Percentiles rank a stretch among this genome's conserved stretches.
phyloP scores from a whole-genome alignment of 2,329 filamentous ascomycete genomes.

The Cylindrodendrum hubeiense region DNA sequence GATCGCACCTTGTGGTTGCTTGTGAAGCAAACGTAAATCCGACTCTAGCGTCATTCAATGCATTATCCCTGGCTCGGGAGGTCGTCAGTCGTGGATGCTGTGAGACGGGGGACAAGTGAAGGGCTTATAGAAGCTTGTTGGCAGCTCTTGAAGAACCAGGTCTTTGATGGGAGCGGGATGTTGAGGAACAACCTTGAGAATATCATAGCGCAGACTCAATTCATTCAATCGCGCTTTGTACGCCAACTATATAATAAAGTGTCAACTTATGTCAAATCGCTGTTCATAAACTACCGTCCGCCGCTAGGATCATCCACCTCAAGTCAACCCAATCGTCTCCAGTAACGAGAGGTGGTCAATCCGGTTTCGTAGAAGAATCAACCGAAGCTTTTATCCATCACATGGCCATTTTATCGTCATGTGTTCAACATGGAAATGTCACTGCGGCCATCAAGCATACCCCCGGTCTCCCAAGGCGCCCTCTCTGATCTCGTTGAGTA shows the following conservation, averaged over 20 bases:
- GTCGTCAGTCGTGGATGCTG: background rate
- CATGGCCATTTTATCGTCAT: background rate
- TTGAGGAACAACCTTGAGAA: background rate
- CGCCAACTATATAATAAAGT: background rate
- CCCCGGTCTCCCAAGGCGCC: background rate
- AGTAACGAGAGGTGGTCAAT: background rate
- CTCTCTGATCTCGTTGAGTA: background rate
- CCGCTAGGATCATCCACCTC: background rate
- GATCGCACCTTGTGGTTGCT: background rate
- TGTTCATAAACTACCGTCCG: background rate
- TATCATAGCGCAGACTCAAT: background rate
- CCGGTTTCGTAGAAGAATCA: background rate
- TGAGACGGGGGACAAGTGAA: background rate
- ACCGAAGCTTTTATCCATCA: too few relatives aligned
- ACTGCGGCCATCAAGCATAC: constrained; percentile 16
- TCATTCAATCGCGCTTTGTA: background rate
- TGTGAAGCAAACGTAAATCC: background rate
- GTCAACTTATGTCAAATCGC: background rate
- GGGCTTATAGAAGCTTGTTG: too few relatives aligned
- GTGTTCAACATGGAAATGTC: background rate
- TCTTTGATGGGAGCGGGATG: background rate
- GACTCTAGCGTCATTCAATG: background rate
- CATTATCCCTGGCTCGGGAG: background rate
- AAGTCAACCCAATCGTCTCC: background rate
- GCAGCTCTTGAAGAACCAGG: background rate